phyloP scores from a whole-genome alignment of 106 monocot species.

The Dactylorhiza incarnata region DNA sequence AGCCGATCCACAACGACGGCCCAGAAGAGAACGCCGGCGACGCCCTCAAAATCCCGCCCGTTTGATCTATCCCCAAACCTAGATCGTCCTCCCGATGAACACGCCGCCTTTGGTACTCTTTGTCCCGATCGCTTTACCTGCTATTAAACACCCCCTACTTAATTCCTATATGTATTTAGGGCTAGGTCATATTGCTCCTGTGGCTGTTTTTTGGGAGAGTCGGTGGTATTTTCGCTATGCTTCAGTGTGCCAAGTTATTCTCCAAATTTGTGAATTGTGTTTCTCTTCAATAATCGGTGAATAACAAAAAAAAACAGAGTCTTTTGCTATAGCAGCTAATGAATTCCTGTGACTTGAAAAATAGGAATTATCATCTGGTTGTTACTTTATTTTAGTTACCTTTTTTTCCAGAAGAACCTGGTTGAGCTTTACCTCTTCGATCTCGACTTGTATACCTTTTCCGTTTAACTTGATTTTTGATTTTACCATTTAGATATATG shows the following conservation, averaged over 20 bases:
- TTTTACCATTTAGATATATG: too few species aligned
- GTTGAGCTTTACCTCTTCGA: too few species aligned
- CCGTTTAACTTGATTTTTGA: too few species aligned
- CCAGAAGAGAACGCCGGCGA: background rate
- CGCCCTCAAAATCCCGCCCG: conserved; percentile 3
- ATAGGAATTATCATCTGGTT: background rate
- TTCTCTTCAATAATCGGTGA: background rate
- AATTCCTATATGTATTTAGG: background rate
- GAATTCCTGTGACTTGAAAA: background rate
- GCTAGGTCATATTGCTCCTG: background rate
- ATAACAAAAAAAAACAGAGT: background rate
- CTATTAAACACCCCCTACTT: background rate
- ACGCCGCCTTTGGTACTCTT: background rate
- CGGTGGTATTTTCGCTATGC: background rate
- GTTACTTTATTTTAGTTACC: background rate
- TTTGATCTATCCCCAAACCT: background rate
- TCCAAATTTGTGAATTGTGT: background rate
- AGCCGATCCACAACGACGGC: conserved; percentile 11
- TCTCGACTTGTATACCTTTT: too few species aligned
- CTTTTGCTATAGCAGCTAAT: background rate
- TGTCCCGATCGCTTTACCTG: background rate
- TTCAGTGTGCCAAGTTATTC: background rate
- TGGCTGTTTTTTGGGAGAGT: background rate
- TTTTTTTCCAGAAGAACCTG: background rate
- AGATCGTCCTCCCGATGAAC: too few species aligned